Percentiles rank a stretch among this genome's conserved stretches.
Conservation (phyloP, 257 asterid species). For the Primulina eburnea region DNA sequence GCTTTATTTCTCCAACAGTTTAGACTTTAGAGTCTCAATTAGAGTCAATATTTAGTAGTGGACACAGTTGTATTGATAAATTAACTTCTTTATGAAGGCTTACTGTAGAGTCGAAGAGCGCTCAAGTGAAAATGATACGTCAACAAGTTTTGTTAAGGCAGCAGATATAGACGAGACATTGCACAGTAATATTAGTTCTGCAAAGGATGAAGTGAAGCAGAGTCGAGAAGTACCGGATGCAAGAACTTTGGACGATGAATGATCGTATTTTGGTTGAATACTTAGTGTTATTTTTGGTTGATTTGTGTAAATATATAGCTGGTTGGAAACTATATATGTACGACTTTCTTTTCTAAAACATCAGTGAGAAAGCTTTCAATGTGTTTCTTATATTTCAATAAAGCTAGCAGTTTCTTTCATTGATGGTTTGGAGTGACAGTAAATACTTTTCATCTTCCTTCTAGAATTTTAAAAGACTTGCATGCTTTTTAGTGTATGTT, state of each 20-base stretch:
- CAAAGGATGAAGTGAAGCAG: neutral
- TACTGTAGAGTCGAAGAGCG: conserved; percentile 68
- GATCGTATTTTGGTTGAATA: neutral
- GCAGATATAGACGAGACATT: conserved; percentile 8
- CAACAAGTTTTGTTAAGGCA: conserved; percentile 13
- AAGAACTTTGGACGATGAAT: neutral
- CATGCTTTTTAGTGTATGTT: neutral
- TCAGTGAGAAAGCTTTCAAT: no score
- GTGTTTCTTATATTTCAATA: no score
- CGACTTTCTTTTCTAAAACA: neutral
- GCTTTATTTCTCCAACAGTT: no score
- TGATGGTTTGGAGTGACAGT: neutral
- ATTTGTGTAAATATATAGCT: no score
- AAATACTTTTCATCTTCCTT: neutral
- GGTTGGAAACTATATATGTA: neutral
- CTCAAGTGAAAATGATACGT: conserved; percentile 19
- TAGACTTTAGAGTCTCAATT: no score
- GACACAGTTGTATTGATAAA: neutral
- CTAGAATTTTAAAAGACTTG: neutral
- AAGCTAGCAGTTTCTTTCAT: neutral
- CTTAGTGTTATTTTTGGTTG: no score
- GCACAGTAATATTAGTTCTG: conserved; percentile 10
- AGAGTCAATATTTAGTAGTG: no score
- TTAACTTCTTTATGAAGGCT: conserved; percentile 43
- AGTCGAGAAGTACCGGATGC: neutral